phyloP scores from a whole-genome alignment of 1,284 basidiomycete genomes.

The Tremellales sp. region DNA sequence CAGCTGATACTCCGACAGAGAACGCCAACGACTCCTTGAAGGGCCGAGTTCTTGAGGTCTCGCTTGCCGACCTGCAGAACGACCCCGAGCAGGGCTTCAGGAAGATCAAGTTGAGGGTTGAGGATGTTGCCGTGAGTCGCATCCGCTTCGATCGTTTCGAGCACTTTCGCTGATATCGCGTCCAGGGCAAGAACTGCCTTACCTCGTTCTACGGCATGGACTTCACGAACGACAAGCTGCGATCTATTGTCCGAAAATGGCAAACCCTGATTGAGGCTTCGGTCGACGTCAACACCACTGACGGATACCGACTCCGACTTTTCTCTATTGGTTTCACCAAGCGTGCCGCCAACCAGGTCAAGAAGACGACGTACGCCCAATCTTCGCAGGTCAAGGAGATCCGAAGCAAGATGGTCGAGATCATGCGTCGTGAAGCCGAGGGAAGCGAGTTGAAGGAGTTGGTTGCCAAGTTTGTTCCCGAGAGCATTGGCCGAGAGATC shows the following conservation, averaged over 20 bases:
- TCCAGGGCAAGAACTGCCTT: constrained; percentile 95
- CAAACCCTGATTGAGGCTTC: constrained; percentile 98
- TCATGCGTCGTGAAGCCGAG: constrained; percentile 94
- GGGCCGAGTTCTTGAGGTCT: constrained; percentile 94
- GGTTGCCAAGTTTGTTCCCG: constrained; percentile 97
- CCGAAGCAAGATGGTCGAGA: constrained; percentile 99
- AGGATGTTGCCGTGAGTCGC: constrained; percentile 64
- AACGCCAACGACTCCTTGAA: constrained; percentile 98
- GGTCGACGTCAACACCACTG: constrained; percentile 98
- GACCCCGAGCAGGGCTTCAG: constrained; percentile 99
- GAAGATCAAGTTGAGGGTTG: constrained; percentile 97
- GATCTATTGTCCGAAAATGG: constrained; percentile 99
- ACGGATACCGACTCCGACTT: constrained; percentile 98
- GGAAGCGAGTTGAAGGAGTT: constrained; percentile 97
- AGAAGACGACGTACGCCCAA: constrained; percentile 99
- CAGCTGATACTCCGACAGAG: constrained; percentile 54
- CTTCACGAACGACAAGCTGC: constrained; percentile 99
- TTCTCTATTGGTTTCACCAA: constrained; percentile 99
- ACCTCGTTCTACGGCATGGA: constrained; percentile 99
- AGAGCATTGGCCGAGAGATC: constrained; percentile 98
- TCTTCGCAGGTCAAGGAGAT: constrained; percentile 94
- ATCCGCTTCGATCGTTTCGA: background rate
- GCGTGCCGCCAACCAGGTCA: constrained; percentile 92
- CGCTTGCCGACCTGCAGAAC: constrained; percentile 97
- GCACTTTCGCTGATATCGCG: background rate